These are phyloP conservation scores for Cutaneotrichosporon sp. DNA, from an alignment of 1,284 basidiomycete species.

Conservation along the genomic window DNA sequence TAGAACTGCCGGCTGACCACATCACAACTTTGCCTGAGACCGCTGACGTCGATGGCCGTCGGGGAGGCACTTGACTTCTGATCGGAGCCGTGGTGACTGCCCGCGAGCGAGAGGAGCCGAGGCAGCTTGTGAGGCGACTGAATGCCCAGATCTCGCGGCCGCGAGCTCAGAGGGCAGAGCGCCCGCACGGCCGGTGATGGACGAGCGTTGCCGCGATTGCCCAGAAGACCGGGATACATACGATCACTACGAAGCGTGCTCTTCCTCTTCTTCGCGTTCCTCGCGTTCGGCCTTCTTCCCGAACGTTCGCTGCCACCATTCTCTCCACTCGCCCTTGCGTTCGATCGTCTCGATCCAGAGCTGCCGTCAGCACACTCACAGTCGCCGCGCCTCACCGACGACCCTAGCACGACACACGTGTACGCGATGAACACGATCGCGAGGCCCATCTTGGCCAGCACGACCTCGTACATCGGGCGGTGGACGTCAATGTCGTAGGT, in stretches of 20 bases:
- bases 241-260: not conserved
- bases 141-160: not conserved
- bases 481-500: not conserved
- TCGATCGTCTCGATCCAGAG: not conserved
- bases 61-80: no score
- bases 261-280: not conserved
- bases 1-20: no score
- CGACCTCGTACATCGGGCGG: not conserved
- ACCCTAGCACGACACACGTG: not conserved
- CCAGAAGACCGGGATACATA: not conserved
- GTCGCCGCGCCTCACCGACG: not conserved
- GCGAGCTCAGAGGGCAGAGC: no score
- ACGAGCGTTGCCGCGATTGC: no score
- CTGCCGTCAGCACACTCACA: not conserved
- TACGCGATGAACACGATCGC: not conserved
- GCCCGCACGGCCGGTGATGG: no score
- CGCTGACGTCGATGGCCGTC: no score
- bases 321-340: not conserved
- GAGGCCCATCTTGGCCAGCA: not conserved
- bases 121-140: not conserved
- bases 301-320: not conserved
- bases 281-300: no score
- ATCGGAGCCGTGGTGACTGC: no score
- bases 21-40: no score
- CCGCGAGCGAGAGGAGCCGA: no score